Evolutionary conservation across 225 moss, liverwort and hornwort species (phyloP).

Genomic region (Pseudoscleropodium purum): DNA sequence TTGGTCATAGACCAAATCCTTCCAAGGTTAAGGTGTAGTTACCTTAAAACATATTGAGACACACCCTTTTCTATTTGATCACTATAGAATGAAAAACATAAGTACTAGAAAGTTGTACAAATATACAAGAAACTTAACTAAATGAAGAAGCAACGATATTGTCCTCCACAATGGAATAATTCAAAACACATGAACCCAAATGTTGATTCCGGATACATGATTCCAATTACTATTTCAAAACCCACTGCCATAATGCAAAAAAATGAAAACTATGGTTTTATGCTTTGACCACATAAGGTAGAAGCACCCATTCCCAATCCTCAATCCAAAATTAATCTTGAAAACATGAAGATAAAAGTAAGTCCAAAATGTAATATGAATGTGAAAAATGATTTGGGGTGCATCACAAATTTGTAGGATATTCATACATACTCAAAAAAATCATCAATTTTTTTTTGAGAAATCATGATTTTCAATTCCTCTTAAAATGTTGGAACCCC

Average conservation of each 20-base stretch:
- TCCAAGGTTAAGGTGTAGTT: neutral
- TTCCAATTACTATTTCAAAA: neutral
- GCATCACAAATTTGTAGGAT: neutral
- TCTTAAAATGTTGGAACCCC: neutral
- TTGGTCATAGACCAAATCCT: neutral
- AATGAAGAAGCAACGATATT: neutral
- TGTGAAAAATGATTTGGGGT: neutral
- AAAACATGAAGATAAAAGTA: neutral
- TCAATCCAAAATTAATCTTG: neutral
- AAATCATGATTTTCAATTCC: neutral
- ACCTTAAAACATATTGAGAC: neutral
- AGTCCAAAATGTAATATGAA: neutral
- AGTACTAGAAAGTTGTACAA: neutral
- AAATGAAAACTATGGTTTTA: neutral
- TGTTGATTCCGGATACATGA: neutral
- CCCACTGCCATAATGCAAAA: neutral
- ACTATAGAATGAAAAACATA: neutral
- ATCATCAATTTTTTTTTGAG: neutral
- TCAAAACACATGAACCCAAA: neutral
- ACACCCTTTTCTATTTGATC: neutral
- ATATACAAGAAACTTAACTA: neutral
- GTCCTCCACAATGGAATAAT: neutral
- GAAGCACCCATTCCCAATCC: neutral
- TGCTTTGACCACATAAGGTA: neutral
- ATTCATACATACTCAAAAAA: neutral